Conservation (phyloP, 306 rosid genomes). For the apple (Malus domestica) region ASM211411v1 NC_041792.1:882001-882500, state of each 20-base stretch:
- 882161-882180: slow-evolving; percentile 22
- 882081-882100: slow-evolving; percentile 94
- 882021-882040: slow-evolving; percentile 92
- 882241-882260: slow-evolving; percentile 84
- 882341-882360: slow-evolving; percentile 57
- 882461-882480: slow-evolving; percentile 81
- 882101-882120: slow-evolving; percentile 98
- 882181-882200: slow-evolving; percentile 24
- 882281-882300: slow-evolving; percentile 78
- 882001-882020: slow-evolving; percentile 96
- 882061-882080: slow-evolving; percentile 89
- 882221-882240: slow-evolving; percentile 86
- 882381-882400: slow-evolving; percentile 88
- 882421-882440: slow-evolving; percentile 95
- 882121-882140: slow-evolving; percentile 99
- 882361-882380: slow-evolving; percentile 61
- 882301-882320: slow-evolving; percentile 62
- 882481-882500: slow-evolving; percentile 84
- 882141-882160: slow-evolving; percentile 89
- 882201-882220: slow-evolving; percentile 83
- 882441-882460: slow-evolving; percentile 98
- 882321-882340: slow-evolving; percentile 66
- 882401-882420: slow-evolving; percentile 90
- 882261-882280: slow-evolving; percentile 95
- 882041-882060: slow-evolving; percentile 98